These are phyloP conservation scores for Fusarium torulosum DNA, from an alignment of 2,329 filamentous ascomycete species.

Conservation along the genomic window DNA sequence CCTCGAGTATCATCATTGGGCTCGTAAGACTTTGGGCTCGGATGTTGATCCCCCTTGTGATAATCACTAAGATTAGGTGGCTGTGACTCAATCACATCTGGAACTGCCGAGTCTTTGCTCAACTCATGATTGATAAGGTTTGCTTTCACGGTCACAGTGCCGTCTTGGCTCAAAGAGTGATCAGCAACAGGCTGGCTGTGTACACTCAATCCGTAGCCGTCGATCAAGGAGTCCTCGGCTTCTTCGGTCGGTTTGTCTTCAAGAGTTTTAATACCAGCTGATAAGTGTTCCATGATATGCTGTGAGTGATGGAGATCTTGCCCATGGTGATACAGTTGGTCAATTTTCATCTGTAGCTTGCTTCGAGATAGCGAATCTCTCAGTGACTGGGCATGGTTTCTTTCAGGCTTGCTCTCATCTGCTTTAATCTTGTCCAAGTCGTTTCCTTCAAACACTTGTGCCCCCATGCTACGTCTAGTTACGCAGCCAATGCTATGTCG, in stretches of 20 bases:
- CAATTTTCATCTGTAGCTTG: conserved; percentile 46
- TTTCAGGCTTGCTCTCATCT: conserved; percentile 12
- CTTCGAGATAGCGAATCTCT: conserved; percentile 15
- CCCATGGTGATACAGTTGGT: conserved; percentile 51
- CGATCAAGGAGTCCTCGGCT: conserved; percentile 6
- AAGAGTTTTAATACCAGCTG: conserved; percentile 36
- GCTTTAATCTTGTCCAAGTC: conserved; percentile 22
- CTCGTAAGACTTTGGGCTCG: conserved; percentile 40
- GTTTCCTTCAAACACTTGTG: conserved; percentile 1
- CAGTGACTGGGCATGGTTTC: neutral
- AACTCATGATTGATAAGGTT: conserved; percentile 27
- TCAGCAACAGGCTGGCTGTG: conserved; percentile 7
- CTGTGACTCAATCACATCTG: conserved; percentile 9
- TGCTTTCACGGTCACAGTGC: conserved; percentile 14
- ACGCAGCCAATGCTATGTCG: conserved; percentile 53
- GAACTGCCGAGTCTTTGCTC: conserved; percentile 23
- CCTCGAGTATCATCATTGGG: conserved; percentile 35
- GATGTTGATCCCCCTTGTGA: conserved; percentile 18
- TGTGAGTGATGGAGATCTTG: conserved; percentile 52
- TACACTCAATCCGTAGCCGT: neutral
- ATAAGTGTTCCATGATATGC: conserved; percentile 54
- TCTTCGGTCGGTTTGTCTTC: conserved; percentile 11
- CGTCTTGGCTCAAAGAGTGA: conserved; percentile 34
- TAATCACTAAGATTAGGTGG: conserved; percentile 36
- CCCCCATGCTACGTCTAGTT: conserved; percentile 22